Conservation (phyloP, 306 rosid species). For the Casuarina equisetifolia region DNA sequence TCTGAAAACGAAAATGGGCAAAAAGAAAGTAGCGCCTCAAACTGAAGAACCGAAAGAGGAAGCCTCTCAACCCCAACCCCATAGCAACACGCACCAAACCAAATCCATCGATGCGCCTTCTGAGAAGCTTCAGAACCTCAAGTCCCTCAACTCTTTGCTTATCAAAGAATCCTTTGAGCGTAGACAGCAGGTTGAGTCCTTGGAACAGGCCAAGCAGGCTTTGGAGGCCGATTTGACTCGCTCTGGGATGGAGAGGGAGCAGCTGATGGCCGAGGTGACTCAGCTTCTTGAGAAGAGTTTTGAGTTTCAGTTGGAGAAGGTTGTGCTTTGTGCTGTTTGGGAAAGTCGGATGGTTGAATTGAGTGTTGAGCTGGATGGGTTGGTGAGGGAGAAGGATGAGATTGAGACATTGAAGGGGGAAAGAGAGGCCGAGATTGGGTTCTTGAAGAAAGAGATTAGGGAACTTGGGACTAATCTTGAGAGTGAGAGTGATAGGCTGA, state of each 20-base stretch:
- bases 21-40: constrained; percentile 50
- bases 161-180: constrained; percentile 54
- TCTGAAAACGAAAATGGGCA: constrained; percentile 58
- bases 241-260: constrained; percentile 30
- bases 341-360: constrained; percentile 42
- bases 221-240: constrained; percentile 35
- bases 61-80: constrained; percentile 20
- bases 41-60: constrained; percentile 26
- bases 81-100: constrained; percentile 5
- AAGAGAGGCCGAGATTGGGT: constrained; percentile 37
- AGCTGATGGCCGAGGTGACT: constrained; percentile 30
- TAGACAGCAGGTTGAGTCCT: constrained; percentile 47
- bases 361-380: constrained; percentile 13
- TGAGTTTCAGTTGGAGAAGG: constrained; percentile 43
- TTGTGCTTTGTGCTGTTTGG: constrained; percentile 36
- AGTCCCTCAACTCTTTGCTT: constrained; percentile 60
- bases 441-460: constrained; percentile 28
- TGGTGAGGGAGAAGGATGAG: constrained; percentile 38
- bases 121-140: constrained; percentile 57
- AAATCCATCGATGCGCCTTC: constrained; percentile 40
- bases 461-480: constrained; percentile 30
- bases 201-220: constrained; percentile 31
- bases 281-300: constrained; percentile 15
- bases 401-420: constrained; percentile 27
- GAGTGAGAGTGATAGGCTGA: constrained; percentile 32